Percentiles rank a stretch among this genome's conserved stretches.
Evolutionary conservation across 2,329 filamentous ascomycete genomes (phyloP).

Genomic region (Gnomoniopsis sp.): DNA sequence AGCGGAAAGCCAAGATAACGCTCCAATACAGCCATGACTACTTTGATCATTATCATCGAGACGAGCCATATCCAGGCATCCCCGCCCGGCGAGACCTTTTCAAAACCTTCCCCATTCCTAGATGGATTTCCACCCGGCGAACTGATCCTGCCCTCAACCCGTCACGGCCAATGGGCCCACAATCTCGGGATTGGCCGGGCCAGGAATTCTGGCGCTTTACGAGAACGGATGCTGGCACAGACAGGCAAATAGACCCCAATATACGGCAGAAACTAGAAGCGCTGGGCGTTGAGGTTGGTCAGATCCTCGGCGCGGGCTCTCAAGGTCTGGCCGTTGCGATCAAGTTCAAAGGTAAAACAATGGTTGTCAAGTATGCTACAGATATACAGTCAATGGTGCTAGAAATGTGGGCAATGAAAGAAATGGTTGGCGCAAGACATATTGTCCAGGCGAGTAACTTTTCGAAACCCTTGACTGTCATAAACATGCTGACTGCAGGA

Average conservation of each 20-base stretch:
- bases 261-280: background rate
- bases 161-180: too few species aligned
- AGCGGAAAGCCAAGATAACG: background rate
- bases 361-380: background rate
- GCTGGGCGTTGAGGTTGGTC: background rate
- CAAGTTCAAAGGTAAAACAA: background rate
- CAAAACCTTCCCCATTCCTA: background rate
- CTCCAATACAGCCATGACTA: background rate
- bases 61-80: background rate
- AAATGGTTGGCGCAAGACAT: background rate
- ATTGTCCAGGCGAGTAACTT: conserved; percentile 2
- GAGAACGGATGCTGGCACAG: background rate
- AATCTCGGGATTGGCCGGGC: background rate
- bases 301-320: background rate
- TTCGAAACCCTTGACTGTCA: background rate
- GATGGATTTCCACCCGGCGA: background rate
- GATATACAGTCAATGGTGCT: background rate
- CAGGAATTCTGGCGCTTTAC: background rate
- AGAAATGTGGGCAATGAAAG: background rate
- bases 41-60: background rate
- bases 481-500: background rate
- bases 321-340: background rate
- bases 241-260: background rate
- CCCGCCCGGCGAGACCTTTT: background rate
- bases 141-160: background rate